Conservation (phyloP, 2,329 filamentous ascomycete species). For the Cryphonectria carpinicola region DNA sequence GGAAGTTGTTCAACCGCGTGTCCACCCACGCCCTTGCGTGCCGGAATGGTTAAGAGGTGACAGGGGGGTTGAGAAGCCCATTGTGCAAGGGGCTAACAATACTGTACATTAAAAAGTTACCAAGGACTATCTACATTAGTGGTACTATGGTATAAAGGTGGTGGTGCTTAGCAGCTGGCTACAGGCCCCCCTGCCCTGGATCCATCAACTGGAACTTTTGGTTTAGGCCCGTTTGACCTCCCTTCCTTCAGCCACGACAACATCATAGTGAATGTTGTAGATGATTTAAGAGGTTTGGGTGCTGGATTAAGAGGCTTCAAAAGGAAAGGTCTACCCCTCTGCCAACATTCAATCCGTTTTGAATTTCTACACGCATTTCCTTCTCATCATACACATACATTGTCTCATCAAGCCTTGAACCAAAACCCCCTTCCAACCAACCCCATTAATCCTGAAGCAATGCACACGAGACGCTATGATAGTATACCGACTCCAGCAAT, state of each 20-base stretch:
- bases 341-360: not conserved
- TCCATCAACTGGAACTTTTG: not conserved
- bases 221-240: not conserved
- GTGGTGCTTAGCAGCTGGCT: not conserved
- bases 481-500: slow-evolving; percentile 13
- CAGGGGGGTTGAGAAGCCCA: slow-evolving; percentile 3
- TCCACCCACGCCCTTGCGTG: not conserved
- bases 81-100: slow-evolving; percentile 9
- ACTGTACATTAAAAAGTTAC: not conserved
- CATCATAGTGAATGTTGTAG: not conserved
- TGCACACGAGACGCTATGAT: slow-evolving; percentile 27
- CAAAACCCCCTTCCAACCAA: slow-evolving; percentile 16
- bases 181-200: not conserved
- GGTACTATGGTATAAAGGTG: not conserved
- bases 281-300: too few relatives aligned
- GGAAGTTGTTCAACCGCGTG: not conserved
- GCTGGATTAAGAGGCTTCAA: too few relatives aligned
- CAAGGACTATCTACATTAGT: not conserved
- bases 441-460: slow-evolving; percentile 13
- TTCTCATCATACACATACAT: slow-evolving; percentile 16
- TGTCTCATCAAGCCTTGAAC: slow-evolving; percentile 3
- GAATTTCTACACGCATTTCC: not conserved
- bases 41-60: not conserved
- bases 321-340: not conserved
- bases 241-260: not conserved